A percentile compares a stretch with the other conserved stretches of the same genome.
Conservation (phyloP, 257 asterid species). For the Ophiorrhiza pumila region DNA sequence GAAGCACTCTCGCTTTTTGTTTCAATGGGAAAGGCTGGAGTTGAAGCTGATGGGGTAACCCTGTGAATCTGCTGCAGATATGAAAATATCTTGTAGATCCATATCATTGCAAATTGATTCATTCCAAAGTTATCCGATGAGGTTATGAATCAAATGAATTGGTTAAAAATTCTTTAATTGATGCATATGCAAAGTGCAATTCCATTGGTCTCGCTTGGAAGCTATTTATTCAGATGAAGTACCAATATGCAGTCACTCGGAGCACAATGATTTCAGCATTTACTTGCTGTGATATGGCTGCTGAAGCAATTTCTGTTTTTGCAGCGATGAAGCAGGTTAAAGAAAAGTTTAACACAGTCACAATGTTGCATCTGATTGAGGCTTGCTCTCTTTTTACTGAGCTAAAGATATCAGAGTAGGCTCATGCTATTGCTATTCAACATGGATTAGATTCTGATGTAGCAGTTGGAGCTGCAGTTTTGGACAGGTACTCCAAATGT, state of each 20-base stretch:
- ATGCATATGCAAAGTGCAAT: slow-evolving; percentile 73
- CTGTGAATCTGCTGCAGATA: slow-evolving; percentile 61
- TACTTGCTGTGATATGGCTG: slow-evolving; percentile 69
- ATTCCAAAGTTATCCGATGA: slow-evolving; percentile 46
- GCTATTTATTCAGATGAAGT: slow-evolving; percentile 46
- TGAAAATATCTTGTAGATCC: slow-evolving; percentile 51
- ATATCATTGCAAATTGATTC: slow-evolving; percentile 58
- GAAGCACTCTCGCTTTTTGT: slow-evolving; percentile 55
- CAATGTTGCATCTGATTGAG: slow-evolving; percentile 69
- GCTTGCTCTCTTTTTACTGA: slow-evolving; percentile 78
- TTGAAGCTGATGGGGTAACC: slow-evolving; percentile 69
- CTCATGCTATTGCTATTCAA: slow-evolving; percentile 63
- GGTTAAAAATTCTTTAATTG: slow-evolving; percentile 69
- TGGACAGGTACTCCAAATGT: slow-evolving; percentile 85
- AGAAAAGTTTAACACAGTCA: slow-evolving; percentile 42
- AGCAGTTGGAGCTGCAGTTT: slow-evolving; percentile 72
- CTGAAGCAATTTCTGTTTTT: slow-evolving; percentile 62
- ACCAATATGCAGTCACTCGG: slow-evolving; percentile 73
- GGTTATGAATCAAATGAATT: slow-evolving; percentile 59
- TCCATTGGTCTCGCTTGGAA: slow-evolving; percentile 53
- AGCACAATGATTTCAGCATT: slow-evolving; percentile 91
- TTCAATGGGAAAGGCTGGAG: slow-evolving; percentile 49
- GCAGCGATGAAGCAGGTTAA: slow-evolving; percentile 43
- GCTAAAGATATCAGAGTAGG: slow-evolving; percentile 52
- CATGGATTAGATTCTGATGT: slow-evolving; percentile 63